Evolutionary conservation across 2,329 filamentous ascomycete species (phyloP).

Genomic region (Ophiostoma perfectum): DNA sequence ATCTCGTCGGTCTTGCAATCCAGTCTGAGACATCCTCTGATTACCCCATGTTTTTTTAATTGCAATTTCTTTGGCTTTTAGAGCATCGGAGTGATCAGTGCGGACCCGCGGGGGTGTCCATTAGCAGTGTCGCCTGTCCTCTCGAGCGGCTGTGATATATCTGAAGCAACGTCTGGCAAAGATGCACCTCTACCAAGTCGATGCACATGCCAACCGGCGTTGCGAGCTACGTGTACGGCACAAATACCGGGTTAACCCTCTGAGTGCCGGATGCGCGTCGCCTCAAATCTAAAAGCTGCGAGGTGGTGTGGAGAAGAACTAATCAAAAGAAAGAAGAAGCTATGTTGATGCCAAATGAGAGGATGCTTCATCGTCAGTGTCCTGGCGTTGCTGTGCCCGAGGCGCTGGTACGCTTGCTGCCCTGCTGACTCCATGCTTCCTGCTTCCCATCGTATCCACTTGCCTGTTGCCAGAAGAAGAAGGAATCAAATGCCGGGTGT

Average conservation of each 20-base stretch:
- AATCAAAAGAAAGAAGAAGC: too few relatives aligned
- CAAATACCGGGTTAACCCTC: too few relatives aligned
- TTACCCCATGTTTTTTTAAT: slow-evolving; percentile 11
- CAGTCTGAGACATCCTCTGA: slow-evolving; percentile 5
- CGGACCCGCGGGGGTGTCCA: background rate
- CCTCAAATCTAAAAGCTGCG: too few relatives aligned
- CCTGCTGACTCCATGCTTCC: background rate
- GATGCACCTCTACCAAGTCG: background rate
- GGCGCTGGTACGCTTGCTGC: background rate
- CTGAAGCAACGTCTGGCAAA: background rate
- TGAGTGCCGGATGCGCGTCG: too few relatives aligned
- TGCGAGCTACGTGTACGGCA: too few relatives aligned
- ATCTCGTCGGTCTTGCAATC: background rate
- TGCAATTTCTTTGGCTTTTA: background rate
- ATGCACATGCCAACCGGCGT: too few relatives aligned
- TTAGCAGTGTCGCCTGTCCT: too few relatives aligned
- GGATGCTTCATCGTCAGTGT: background rate
- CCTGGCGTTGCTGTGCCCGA: background rate
- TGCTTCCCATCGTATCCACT: background rate
- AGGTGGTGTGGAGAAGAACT: too few relatives aligned
- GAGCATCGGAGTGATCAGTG: background rate
- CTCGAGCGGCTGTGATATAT: too few relatives aligned
- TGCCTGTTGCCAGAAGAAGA: background rate
- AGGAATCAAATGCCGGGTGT: background rate
- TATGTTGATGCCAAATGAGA: background rate